Evolutionary conservation across 495 filamentous ascomycete genomes (phyloP), one percentile per base, ranked within the genome.

Genomic region (Podospora fimiseda): DNA sequence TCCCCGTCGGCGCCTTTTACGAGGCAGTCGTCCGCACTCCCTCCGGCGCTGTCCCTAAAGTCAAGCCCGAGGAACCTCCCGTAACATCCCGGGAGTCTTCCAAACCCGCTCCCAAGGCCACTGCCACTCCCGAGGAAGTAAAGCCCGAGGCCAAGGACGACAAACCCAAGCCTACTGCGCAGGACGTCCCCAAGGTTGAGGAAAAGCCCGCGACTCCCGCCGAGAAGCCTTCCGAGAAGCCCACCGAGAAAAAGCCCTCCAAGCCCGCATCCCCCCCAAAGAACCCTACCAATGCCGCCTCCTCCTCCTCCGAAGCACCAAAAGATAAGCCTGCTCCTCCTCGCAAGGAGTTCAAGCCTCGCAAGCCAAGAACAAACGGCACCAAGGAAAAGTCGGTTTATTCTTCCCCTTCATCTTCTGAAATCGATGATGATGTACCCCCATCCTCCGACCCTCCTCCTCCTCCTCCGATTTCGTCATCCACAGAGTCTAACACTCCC

Each of bases 21-120:
- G 69, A 72, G 53, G 65, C 69, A 48, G 63, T 80, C 24, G 66
- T 80, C 41, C 53, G 64, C 68, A 15, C 75, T 71, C 19, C 65
- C 64, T 20, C 57, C 30, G 39, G 46, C 16, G 30, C 57, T 9
- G 59, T 72, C 33, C 68, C 68, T 9, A 38, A 43, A 19, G 36
- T 50, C 24, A 61, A 69, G 62, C 62, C 58, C 40, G 61, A 67
- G 30, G 52, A 45, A 9, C 53, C 63, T 3, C 65, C 61, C 1
- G 55, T 57, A 15, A 61, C 62, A 21, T 55, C 61, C 8, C 44
- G 55, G 42, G 21, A 42, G 24, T 43, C 50, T 39, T 27, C 51
- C 15, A 36, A 52, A 51, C 36, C 59, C 21, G n/a, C 50, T 24
- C 40, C 43, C 33, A 56, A 48, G 33, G 41, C 53, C 36, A 55